phyloP scores from a whole-genome alignment of 305 asterid species.

The Fraxinus floribunda region DNA sequence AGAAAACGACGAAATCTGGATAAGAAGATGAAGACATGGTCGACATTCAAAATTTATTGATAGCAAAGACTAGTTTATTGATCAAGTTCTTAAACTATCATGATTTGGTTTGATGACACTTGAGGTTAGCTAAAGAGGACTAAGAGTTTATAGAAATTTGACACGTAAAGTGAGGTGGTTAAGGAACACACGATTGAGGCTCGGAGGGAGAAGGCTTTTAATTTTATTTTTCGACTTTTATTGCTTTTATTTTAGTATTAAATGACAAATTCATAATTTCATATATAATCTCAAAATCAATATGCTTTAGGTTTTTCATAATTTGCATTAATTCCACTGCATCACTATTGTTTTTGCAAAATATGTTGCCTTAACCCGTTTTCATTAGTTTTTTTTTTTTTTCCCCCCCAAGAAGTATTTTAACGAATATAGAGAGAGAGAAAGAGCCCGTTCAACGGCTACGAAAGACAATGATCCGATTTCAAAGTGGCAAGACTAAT shows the following conservation, averaged over 20 bases:
- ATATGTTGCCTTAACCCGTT: too few relatives aligned
- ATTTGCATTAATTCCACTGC: too few relatives aligned
- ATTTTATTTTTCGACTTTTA: too few relatives aligned
- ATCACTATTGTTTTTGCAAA: too few relatives aligned
- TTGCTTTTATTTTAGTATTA: too few relatives aligned
- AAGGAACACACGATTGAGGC: not conserved
- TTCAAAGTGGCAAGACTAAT: not conserved
- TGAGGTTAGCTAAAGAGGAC: not conserved
- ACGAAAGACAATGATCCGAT: not conserved
- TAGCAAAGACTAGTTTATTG: not conserved
- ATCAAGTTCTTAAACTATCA: not conserved
- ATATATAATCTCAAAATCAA: too few relatives aligned
- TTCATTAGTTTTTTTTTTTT: too few relatives aligned
- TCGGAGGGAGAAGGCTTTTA: not conserved
- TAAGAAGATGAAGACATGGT: not conserved
- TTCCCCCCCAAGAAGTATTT: too few relatives aligned
- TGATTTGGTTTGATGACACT: not conserved
- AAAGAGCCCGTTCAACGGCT: too few relatives aligned
- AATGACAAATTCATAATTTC: too few relatives aligned
- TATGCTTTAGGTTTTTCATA: too few relatives aligned
- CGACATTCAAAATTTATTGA: not conserved
- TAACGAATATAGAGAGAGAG: too few relatives aligned
- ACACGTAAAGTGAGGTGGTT: not conserved
- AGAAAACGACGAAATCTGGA: not conserved
- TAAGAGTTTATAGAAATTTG: not conserved